Conservation (phyloP, 352 stramenopile species). For the Phytophthora citricola region DNA sequence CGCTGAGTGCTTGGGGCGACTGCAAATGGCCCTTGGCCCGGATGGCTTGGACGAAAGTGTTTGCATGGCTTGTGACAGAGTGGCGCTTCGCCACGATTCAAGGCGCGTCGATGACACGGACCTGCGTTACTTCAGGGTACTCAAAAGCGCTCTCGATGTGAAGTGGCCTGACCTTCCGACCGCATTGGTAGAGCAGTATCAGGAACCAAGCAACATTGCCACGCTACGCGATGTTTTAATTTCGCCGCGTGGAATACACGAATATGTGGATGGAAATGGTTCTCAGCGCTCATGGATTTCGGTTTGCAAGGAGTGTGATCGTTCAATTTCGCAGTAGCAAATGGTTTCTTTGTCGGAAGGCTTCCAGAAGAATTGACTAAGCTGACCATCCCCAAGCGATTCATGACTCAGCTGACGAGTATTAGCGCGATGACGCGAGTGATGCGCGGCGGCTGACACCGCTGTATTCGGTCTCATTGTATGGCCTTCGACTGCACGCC, state of each 20-base stretch:
- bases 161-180: background rate
- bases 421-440: slow-evolving; percentile 11
- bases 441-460: slow-evolving; percentile 9
- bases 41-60: slow-evolving; percentile 13
- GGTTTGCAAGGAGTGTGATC: slow-evolving; percentile 12
- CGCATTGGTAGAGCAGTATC: slow-evolving; percentile 9
- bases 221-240: background rate
- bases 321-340: slow-evolving; percentile 4
- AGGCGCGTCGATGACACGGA: background rate
- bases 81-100: background rate
- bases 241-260: slow-evolving; percentile 12
- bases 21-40: background rate
- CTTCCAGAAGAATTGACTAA: background rate
- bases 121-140: background rate
- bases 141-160: background rate
- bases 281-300: slow-evolving; percentile 1
- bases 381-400: slow-evolving; percentile 4
- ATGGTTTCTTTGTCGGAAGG: slow-evolving; percentile 12
- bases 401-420: slow-evolving; percentile 10
- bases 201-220: background rate
- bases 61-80: background rate
- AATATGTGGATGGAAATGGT: slow-evolving; percentile 1
- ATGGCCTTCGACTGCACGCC: slow-evolving; percentile 11
- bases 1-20: background rate
- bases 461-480: slow-evolving; percentile 14